Conservation (phyloP, 75 land plant species). For the Cunninghamia lanceolata region DNA sequence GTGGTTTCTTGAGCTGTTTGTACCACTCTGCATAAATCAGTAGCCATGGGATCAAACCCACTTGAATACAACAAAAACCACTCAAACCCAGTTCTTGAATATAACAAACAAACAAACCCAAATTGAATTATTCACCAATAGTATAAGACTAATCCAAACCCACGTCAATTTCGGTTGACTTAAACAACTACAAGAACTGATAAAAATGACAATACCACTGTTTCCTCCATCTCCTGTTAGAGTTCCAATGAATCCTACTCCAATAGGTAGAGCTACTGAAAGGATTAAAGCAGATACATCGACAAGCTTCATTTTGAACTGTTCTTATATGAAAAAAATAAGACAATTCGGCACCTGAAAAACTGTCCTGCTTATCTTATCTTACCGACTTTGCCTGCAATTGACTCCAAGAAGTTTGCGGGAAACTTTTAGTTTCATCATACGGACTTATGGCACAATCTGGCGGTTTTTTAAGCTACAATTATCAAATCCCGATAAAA, state of each 20-base stretch:
- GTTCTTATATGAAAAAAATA: neutral
- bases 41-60: neutral
- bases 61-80: neutral
- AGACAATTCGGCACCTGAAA: neutral
- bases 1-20: constrained; percentile 42
- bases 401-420: too few species aligned
- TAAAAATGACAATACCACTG: constrained; percentile 13
- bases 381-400: too few species aligned
- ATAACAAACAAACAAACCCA: neutral
- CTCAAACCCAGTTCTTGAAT: neutral
- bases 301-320: constrained; percentile 7
- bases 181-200: neutral
- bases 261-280: constrained; percentile 35
- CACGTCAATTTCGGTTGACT: neutral
- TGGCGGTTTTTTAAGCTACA: too few species aligned
- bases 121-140: neutral
- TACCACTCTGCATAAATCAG: constrained; percentile 42
- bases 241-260: constrained; percentile 29
- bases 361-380: neutral
- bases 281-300: constrained; percentile 18
- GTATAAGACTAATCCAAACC: neutral
- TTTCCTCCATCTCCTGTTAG: constrained; percentile 26
- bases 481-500: too few species aligned
- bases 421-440: too few species aligned
- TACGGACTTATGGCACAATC: too few species aligned